These are phyloP conservation scores for Tolypocladium endophyticum DNA, from an alignment of 2,329 filamentous ascomycete species.

Conservation along the genomic window DNA sequence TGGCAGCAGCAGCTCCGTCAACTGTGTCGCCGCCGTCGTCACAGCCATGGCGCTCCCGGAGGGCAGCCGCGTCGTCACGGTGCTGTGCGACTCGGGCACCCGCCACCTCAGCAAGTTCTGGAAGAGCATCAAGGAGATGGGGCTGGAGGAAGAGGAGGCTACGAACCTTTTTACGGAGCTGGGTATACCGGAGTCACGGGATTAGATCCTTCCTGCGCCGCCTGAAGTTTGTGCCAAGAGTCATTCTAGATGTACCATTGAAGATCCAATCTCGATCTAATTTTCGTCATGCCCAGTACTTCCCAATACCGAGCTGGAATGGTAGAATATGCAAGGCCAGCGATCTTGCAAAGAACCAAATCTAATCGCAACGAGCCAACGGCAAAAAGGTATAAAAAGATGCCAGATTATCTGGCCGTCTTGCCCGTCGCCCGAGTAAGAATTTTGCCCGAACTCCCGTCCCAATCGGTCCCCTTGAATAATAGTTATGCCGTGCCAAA, in stretches of 20 bases:
- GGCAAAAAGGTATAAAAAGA: neutral
- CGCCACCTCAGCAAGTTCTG: slow-evolving; percentile 80
- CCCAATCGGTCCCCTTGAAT: neutral
- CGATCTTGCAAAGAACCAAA: neutral
- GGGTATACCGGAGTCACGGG: slow-evolving; percentile 22
- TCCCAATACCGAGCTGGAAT: neutral
- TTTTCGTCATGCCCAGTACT: neutral
- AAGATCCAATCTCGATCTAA: neutral
- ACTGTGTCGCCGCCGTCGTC: slow-evolving; percentile 72
- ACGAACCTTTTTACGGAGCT: slow-evolving; percentile 40
- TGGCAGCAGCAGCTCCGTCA: slow-evolving; percentile 93
- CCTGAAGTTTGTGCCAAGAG: neutral
- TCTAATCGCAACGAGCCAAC: neutral
- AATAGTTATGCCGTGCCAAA: neutral
- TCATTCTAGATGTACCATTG: neutral
- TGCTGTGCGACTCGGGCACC: slow-evolving; percentile 78
- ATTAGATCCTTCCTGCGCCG: too few species aligned
- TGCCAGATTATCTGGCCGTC: neutral
- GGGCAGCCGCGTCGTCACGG: slow-evolving; percentile 62
- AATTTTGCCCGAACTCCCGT: neutral
- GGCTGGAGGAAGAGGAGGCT: slow-evolving; percentile 47
- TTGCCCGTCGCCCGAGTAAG: neutral
- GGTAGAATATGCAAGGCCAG: neutral
- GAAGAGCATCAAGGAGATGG: slow-evolving; percentile 60
- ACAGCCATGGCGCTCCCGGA: slow-evolving; percentile 52